Evolutionary conservation across 2,329 filamentous ascomycete species (phyloP).

Genomic region (Hansfordia pulvinata): DNA sequence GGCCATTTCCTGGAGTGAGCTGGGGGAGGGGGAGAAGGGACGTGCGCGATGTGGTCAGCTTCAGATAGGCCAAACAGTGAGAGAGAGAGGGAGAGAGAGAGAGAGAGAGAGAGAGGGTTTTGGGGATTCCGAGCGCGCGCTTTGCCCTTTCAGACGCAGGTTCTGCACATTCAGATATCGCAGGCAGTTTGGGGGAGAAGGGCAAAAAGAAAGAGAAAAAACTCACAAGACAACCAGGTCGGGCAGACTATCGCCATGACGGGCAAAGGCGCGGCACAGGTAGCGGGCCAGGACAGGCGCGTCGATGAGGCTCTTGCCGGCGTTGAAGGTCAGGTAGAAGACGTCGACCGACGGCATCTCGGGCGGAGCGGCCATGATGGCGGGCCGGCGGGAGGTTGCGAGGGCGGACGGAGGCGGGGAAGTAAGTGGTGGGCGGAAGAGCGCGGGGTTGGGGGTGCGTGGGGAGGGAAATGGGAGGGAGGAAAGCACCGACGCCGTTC

Average conservation of each 20-base stretch:
- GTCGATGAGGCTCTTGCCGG: conserved; percentile 59
- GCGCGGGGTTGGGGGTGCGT: no score
- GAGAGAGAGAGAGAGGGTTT: no score
- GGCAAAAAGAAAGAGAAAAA: neutral
- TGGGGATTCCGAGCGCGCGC: no score
- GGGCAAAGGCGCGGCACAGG: conserved; percentile 45
- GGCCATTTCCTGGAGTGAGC: conserved; percentile 80
- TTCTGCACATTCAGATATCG: conserved; percentile 4
- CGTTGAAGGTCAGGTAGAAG: conserved; percentile 84
- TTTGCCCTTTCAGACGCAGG: neutral
- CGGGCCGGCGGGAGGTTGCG: no score
- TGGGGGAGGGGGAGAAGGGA: no score
- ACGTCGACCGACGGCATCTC: conserved; percentile 44
- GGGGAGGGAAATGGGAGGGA: no score
- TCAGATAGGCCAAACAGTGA: conserved; percentile 1
- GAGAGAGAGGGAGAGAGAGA: conserved; percentile 2
- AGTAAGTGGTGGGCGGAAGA: no score
- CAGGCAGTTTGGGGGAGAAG: neutral
- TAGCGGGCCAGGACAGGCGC: conserved; percentile 57
- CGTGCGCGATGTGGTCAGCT: conserved; percentile 7
- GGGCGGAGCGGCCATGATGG: conserved; percentile 21
- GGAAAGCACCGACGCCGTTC: no score
- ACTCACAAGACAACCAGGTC: conserved; percentile 45
- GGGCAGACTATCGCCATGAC: conserved; percentile 31
- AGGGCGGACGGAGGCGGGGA: no score